Base-by-base conservation (phyloP, 2,329 filamentous ascomycete species). In the Colletotrichum endophyticum region DNA sequence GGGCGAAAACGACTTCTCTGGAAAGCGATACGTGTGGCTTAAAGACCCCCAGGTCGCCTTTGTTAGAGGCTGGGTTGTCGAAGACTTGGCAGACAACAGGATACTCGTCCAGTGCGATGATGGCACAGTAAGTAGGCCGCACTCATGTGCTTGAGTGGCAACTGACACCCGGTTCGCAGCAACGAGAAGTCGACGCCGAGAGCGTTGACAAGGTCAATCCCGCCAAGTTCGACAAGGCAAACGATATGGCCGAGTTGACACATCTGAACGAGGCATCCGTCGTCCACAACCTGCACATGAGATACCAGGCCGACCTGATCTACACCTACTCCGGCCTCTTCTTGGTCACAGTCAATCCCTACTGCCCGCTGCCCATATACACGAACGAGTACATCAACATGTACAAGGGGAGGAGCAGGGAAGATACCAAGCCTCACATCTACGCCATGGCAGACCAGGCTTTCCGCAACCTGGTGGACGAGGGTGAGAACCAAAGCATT, bases 261-360 rank as follows among this genome's bases (percentile, higher is more conserved):
- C 97, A 99, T 85, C 89, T 99, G 78, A 99, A 99, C 86, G 97
- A 99, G 87, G 95, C 96, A 27, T 99, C 97, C 0, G 97, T 99
- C 68, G 96, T 99, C 68, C 96, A 99, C 87, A 99, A 99, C 83
- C 91, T 99, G 73, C 94, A 98, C 80, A 96, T 95, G 89, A 91
- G 97, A 85, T 99, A 99, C 84, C 95, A 98, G 84, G 92, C 97
- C 61, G 97, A 99, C 86, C 88, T 99, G 77, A 99, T 99, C 80
- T 99, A 98, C 88, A 99, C 97, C 27, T 99, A 99, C 85, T 99
- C 97, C 0, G 97, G 97, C 0, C 90, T 99, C 56, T 99, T 99
- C 87, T 89, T 99, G 82, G 97, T 99, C 66, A 98, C 98, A 1
- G 95, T 99, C 78, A 99, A 99, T 83, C 97, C 98, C 1, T 99